Evolutionary conservation across 495 filamentous ascomycete genomes (phyloP).

Genomic region (Saxophila tyrrhenica): DNA sequence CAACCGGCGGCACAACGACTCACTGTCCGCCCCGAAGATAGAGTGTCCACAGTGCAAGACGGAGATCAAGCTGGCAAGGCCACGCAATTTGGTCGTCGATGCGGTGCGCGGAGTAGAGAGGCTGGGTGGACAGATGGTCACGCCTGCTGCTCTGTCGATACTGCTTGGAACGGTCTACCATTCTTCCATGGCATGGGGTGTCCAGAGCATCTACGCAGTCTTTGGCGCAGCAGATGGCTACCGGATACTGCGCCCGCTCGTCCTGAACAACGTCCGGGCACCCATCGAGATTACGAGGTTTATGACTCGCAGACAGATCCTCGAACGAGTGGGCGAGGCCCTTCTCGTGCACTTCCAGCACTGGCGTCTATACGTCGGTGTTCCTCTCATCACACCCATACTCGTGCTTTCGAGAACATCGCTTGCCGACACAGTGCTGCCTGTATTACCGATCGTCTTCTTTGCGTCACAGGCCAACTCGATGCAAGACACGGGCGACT

Average conservation of each 20-base stretch:
- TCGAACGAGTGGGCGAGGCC: background rate
- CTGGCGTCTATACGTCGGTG: constrained; percentile 37
- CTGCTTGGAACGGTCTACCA: constrained; percentile 26
- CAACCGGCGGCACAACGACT: constrained; percentile 29
- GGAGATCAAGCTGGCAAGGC: constrained; percentile 62
- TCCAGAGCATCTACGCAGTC: constrained; percentile 48
- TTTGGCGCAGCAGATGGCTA: constrained; percentile 51
- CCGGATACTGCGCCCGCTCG: constrained; percentile 34
- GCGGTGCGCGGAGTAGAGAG: constrained; percentile 43
- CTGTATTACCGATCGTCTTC: constrained; percentile 52
- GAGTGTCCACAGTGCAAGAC: constrained; percentile 81
- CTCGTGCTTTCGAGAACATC: constrained; percentile 50
- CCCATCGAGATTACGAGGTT: constrained; percentile 5
- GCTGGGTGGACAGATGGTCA: constrained; percentile 44
- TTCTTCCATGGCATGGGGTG: constrained; percentile 47
- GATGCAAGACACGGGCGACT: constrained; percentile 31
- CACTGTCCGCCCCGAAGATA: constrained; percentile 41
- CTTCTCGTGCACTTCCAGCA: constrained; percentile 13
- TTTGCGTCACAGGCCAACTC: constrained; percentile 36
- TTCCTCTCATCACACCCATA: constrained; percentile 51
- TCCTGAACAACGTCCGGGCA: constrained; percentile 4
- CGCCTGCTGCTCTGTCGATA: constrained; percentile 36
- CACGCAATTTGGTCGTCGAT: constrained; percentile 54
- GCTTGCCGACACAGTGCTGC: constrained; percentile 46
- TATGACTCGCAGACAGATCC: background rate